Evolutionary conservation across 495 filamentous ascomycete genomes (phyloP), one percentile per base, ranked within the genome.

Genomic region (Talaromyces wortmannii): DNA sequence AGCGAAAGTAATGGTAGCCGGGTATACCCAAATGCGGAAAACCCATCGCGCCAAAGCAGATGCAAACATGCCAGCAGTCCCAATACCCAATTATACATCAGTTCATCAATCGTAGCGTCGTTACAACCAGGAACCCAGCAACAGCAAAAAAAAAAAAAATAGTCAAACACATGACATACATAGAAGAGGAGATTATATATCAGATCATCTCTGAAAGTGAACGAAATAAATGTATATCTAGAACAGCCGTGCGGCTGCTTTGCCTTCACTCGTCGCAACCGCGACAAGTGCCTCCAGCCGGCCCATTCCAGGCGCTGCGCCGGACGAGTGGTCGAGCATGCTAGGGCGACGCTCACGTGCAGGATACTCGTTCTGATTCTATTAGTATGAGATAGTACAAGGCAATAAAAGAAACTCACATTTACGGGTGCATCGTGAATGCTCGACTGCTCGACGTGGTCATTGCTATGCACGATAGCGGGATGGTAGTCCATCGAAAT

Each of bases 261-360:
- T 82, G 45, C 88, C 84, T 63, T 95, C 88, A 56, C 87, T 89
- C 3, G 91, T 94, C 7, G 91, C 91, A 53, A 94, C 90, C 3
- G 91, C 91, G 29, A 96, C 91, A 31, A 96, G 80, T 13, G 89
- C 89, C 55, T 96, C 88, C 18, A 96, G 71, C 12, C 88, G 76
- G 51, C 81, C 78, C 83, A 92, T 87, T 48, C 80, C 80, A 47
- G 67, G 73, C 57, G 67, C 62, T 30, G 63, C 59, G 17, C 61
- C 60, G 33, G 67, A 57, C 1, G 66, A 56, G 52, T 67, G 63
- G 16, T 65, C 49, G 45, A 68, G 71, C 13, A 69, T 53, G 15
- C 64, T 65, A 47, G 68, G 50, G 40, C 72, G 60, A 32, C 65
- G 63, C 44, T 73, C 64, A 31, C 47, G 55, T n/a, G 8, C 48